These are phyloP conservation scores for Wickerhamomyces strasburgensis DNA, from an alignment of 805 yeast species.

Conservation along the genomic window DNA sequence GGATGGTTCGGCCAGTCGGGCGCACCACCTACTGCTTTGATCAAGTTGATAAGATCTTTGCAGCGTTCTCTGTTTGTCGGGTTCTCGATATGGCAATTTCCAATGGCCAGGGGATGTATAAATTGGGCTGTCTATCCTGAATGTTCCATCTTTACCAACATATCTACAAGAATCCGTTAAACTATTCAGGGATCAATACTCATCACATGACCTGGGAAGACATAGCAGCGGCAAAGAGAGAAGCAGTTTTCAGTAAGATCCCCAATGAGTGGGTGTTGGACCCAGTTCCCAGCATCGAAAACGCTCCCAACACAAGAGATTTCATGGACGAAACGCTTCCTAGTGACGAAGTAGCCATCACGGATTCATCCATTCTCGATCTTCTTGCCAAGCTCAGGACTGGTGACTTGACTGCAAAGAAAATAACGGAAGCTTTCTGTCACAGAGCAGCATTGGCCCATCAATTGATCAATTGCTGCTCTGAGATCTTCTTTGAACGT, in stretches of 20 bases:
- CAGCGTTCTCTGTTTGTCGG: no score
- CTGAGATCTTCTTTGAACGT: conserved; percentile 41
- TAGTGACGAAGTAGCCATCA: conserved; percentile 3
- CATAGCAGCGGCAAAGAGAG: conserved; percentile 12
- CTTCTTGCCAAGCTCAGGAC: conserved; percentile 1
- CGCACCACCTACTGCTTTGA: no score
- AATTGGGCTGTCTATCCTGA: no score
- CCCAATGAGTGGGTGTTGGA: conserved; percentile 13
- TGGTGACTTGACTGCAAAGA: conserved; percentile 31
- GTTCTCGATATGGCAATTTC: no score
- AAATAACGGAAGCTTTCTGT: conserved; percentile 47
- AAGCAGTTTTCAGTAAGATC: conserved; percentile 7
- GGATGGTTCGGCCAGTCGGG: no score
- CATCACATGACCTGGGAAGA: conserved; percentile 15
- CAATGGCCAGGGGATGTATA: no score
- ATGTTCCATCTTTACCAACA: no score
- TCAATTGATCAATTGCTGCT: conserved; percentile 37
- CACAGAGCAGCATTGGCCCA: conserved; percentile 54
- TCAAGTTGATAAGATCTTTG: no score
- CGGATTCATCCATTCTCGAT: conserved; percentile 2
- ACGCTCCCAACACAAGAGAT: conserved; percentile 1
- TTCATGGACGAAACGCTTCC: conserved; percentile 7
- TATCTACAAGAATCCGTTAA: no score
- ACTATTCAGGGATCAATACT: not conserved
- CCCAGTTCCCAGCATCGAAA: conserved; percentile 2